These are phyloP conservation scores for Podila clonocystis DNA, from an alignment of 192 early-diverging fungal species.

Conservation along the genomic window DNA sequence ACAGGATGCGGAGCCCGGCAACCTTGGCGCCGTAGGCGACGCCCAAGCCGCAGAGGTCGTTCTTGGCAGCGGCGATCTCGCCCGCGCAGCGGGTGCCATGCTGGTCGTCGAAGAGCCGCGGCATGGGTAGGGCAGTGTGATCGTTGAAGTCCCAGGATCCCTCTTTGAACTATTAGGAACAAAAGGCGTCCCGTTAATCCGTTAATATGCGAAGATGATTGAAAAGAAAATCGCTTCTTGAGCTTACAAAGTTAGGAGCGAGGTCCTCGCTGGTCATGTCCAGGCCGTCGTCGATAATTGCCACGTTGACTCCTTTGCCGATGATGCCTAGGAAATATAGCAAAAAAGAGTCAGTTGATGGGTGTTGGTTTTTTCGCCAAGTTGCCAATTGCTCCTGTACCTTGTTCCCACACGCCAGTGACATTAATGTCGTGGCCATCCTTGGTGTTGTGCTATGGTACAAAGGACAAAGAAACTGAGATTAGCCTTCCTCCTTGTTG, in stretches of 20 bases:
- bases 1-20: conserved; percentile 89
- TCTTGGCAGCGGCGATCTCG: conserved; percentile 91
- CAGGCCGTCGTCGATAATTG: conserved; percentile 95
- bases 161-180: conserved; percentile 66
- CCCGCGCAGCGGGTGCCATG: conserved; percentile 99
- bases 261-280: conserved; percentile 89
- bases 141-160: conserved; percentile 98
- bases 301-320: conserved; percentile 87
- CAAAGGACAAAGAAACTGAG: background rate
- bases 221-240: background rate
- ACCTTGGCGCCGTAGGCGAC: conserved; percentile 90
- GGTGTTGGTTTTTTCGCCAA: too few species aligned
- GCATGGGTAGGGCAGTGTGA: conserved; percentile 77
- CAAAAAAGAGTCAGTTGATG: background rate
- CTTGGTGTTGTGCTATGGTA: conserved; percentile 32
- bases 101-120: conserved; percentile 80
- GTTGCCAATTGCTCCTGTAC: too few species aligned
- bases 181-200: too few species aligned
- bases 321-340: conserved; percentile 72
- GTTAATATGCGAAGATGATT: background rate
- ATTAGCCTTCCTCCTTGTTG: background rate
- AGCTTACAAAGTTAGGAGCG: conserved; percentile 87
- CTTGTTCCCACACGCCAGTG: conserved; percentile 84
- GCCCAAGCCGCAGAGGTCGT: conserved; percentile 93
- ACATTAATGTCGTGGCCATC: conserved; percentile 90